Evolutionary conservation across 257 asterid species (phyloP), one percentile per base, ranked within the genome.

Genomic region (Echites panduratus): DNA sequence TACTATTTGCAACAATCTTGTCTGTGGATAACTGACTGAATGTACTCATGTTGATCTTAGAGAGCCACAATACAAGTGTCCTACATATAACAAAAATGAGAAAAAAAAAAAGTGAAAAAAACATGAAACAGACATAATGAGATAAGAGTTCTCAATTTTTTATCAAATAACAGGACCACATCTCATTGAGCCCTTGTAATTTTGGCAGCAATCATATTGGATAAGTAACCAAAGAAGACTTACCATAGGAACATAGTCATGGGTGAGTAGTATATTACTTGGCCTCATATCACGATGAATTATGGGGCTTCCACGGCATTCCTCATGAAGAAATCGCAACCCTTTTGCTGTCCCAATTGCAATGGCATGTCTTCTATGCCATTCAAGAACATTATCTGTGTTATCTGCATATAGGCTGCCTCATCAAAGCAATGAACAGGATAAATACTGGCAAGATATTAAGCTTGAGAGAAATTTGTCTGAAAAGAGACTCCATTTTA

Each of bases 271-370:
- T 78, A 90, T 81, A 76, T 90, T 90, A 82, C 91, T 87, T 24
- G 97, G 97, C 78, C 97, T 82, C 84, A 83, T 78, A 77, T 90
- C 97, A 41, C 97, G 85, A 59, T 90, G 93, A 76, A 90, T 82
- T 40, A 90, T 88, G 62, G 97, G 97, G 86, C 95, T 86, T 79
- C 95, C 97, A 38, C 97, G 89, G 67, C 97, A 90, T 71, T 90
- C 97, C 75, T 90, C 97, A 76, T 90, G 97, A 29, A 90, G 84
- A 81, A 87, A 90, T 8, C 90, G 90, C 81, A 88, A 71, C 65
- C 95, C 97, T 82, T 88, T 90, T 29, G 97, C 97, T 29, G 90
- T 88, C 73, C 90, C 97, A 49, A 83, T 68, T 48, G 97, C 97
- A 80, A 88, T 84, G 59, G 93, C 86, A 83, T 78, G 80, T 74